phyloP scores from a whole-genome alignment of 1,284 basidiomycete species.

The Moesziomyces parantarcticus region DNA sequence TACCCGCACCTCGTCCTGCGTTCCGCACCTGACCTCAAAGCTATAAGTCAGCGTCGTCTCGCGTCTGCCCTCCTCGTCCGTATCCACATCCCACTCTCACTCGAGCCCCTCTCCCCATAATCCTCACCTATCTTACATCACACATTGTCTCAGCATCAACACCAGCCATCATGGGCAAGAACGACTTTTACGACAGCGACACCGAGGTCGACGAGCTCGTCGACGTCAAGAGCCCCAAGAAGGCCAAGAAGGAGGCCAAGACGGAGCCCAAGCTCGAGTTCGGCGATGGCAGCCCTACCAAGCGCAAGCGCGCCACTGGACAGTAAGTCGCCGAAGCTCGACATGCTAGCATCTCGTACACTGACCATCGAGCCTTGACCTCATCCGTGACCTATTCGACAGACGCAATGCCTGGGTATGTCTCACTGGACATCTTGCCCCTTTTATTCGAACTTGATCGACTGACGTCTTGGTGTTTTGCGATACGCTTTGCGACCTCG shows the following conservation, averaged over 20 bases:
- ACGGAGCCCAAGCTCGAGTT: neutral
- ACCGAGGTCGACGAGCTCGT: slow-evolving; percentile 9
- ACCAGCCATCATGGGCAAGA: neutral
- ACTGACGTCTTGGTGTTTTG: too few species aligned
- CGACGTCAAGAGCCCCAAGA: slow-evolving; percentile 13
- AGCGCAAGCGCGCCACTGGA: slow-evolving; percentile 2
- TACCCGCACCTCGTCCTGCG: too few species aligned
- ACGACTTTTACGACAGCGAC: slow-evolving; percentile 1
- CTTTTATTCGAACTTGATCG: too few species aligned
- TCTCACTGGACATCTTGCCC: too few species aligned
- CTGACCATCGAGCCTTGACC: neutral
- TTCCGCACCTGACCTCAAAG: too few species aligned
- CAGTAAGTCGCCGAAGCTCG: slow-evolving; percentile 1
- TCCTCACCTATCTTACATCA: neutral
- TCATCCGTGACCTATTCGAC: too few species aligned
- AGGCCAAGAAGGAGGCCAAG: slow-evolving; percentile 16
- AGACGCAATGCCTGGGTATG: too few species aligned
- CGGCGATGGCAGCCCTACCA: neutral
- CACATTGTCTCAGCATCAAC: too few species aligned
- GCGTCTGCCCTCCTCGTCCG: too few species aligned
- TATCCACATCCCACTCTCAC: neutral
- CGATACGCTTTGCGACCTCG: too few species aligned
- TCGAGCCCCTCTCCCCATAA: neutral
- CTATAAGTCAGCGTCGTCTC: too few species aligned
- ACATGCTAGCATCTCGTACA: neutral